Evolutionary conservation across 2,329 filamentous ascomycete genomes (phyloP), one percentile per base, ranked within the genome.

Genomic region (Ceratocystiopsis brevicomis): DNA sequence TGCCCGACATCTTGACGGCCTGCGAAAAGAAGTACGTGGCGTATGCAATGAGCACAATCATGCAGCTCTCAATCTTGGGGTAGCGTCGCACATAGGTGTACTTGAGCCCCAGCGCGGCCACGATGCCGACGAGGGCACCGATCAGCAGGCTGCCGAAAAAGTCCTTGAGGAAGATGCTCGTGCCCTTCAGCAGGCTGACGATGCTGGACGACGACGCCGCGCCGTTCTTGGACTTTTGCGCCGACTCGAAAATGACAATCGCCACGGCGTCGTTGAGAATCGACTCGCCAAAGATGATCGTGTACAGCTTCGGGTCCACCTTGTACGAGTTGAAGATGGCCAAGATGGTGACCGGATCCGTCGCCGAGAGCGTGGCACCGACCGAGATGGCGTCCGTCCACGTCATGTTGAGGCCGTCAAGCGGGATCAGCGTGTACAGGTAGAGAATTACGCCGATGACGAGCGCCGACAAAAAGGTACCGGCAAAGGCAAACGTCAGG

Each of bases 281-380:
- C 9, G 88, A 93, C 63, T 98, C 90, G 57, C 90, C 90, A 59
- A 98, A 98, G 52, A 98, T 98, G 58, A 98, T 78, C 30, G 90
- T 98, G 64, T 98, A 98, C 16, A 98, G 73, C 63, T 96, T 96
- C 3, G 90, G 90, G 55, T 98, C 90, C 53, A 98, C 90, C 63
- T 96, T 96, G 73, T 96, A 98, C 1, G 90, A 82, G 60, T 95
- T 96, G 73, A 98, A 98, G 53, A 98, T 98, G 58, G 90, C 90
- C 43, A 98, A 68, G 53, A 98, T 96, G 0, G 90, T 98, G 46
- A 98, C 88, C 0, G 90, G 90, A 57, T 98, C 90, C 1, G 90
- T 98, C 47, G 90, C 90, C 2, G 90, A 96, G 32, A 98, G 73
- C 0, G 90, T 98, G 38, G 90, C 90, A 53, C 90, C 90, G 38